These are phyloP conservation scores for Exserohilum turcica DNA, from an alignment of 2,329 filamentous ascomycete species.

Conservation along the genomic window DNA sequence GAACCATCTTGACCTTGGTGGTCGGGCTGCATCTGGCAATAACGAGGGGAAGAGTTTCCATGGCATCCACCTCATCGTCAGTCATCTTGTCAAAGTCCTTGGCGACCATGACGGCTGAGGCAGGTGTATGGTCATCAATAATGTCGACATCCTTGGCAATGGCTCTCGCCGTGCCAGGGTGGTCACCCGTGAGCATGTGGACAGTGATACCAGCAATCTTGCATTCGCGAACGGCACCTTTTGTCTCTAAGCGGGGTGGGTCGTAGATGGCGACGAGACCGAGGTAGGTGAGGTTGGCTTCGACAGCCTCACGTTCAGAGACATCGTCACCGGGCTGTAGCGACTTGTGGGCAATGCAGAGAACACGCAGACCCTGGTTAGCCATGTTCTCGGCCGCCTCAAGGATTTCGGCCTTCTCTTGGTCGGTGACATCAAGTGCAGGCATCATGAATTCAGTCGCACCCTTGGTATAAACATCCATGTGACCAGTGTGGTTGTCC, in stretches of 20 bases:
- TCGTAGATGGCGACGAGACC: conserved; percentile 89
- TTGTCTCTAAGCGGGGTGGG: conserved; percentile 81
- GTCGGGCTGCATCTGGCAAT: conserved; percentile 54
- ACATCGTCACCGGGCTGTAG: conserved; percentile 35
- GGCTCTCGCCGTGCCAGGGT: conserved; percentile 53
- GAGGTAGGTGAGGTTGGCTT: conserved; percentile 71
- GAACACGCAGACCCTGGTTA: conserved; percentile 46
- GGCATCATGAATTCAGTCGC: conserved; percentile 47
- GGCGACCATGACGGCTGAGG: conserved; percentile 50
- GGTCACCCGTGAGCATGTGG: conserved; percentile 57
- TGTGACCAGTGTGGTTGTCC: conserved; percentile 31
- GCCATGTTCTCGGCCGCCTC: conserved; percentile 40
- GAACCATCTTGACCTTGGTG: conserved; percentile 56
- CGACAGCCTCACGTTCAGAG: conserved; percentile 64
- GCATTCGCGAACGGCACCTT: conserved; percentile 55
- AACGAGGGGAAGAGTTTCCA: conserved; percentile 51
- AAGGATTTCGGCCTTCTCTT: conserved; percentile 26
- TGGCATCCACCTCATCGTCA: conserved; percentile 50
- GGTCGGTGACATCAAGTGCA: conserved; percentile 37
- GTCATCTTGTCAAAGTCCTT: conserved; percentile 52
- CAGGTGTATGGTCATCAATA: conserved; percentile 32
- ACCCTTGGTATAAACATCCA: conserved; percentile 48
- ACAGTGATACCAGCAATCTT: conserved; percentile 55
- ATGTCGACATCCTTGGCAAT: conserved; percentile 57
- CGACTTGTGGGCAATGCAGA: conserved; percentile 47